Base-by-base conservation (phyloP, 2,329 filamentous ascomycete species). In the Ceratocystiopsis minuta region DNA sequence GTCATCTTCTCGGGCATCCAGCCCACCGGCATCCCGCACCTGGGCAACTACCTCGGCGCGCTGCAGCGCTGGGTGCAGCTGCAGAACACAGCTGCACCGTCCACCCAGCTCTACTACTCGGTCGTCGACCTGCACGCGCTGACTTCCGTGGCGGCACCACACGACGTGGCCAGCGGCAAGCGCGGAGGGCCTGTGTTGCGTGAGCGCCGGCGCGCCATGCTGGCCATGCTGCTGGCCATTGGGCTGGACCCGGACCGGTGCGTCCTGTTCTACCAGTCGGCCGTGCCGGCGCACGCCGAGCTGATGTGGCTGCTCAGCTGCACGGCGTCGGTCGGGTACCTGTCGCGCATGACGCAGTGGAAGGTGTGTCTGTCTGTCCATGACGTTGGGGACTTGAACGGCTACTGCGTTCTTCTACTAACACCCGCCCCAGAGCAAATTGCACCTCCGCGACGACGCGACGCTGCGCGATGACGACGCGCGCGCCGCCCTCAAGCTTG, bases 281-380 rank as follows among this genome's bases (percentile, higher is more conserved):
- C 83, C 75, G 77, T 87, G 2, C 67, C 76, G 16, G 77, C 78
- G 38, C 90, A 96, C 61, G 65, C 81, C 4, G 87, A 96, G 59
- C 68, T 98, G 48, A 93, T 94, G 82, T 98, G 90, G 90, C 86
- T 96, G 54, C 63, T 98, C 47, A 88, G 84, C 55, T 95, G 87
- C 50, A 81, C 82, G 41, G 83, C 90, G 18, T 88, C 83, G 6
- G 86, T 90, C 59, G 90, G 90, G 34, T 93, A 94, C 60, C 65
- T 98, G n/a, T 80, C 80, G 11, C 71, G 90, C n/a, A 98, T 98
- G 90, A 96, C 90, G 24, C 90, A 96, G 60, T 98, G 90, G 87
- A 98, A 98, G 76, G 85, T 48, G 37, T 16, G 35, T 20, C 28
- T n/a, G n/a, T n/a, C n/a, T n/a, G 38, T 39, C 15, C 37, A n/a